Percentiles rank a stretch among this genome's conserved stretches.
Evolutionary conservation across 2,329 filamentous ascomycete species (phyloP).

Genomic region (Stachybotrys elegans): DNA sequence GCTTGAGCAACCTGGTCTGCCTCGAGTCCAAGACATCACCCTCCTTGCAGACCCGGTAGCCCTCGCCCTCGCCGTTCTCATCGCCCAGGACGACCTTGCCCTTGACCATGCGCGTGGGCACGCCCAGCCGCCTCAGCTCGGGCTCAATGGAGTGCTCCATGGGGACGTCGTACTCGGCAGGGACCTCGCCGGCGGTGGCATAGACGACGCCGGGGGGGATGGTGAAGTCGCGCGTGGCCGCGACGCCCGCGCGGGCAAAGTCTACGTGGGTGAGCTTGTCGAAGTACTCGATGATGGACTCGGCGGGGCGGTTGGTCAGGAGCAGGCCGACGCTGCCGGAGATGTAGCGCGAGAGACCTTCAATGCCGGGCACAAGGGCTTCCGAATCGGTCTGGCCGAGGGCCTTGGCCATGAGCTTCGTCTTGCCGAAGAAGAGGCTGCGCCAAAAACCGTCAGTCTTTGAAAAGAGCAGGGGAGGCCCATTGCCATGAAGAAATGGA

Average conservation of each 20-base stretch:
- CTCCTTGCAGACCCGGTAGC: conserved; percentile 78
- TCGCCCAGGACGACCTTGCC: conserved; percentile 74
- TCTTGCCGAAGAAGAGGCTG: conserved; percentile 98
- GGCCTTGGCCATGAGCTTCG: conserved; percentile 96
- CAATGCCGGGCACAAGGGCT: conserved; percentile 74
- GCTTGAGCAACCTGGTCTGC: conserved; percentile 89
- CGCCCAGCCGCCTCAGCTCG: conserved; percentile 79
- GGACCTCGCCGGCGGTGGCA: conserved; percentile 73
- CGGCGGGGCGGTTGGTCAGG: conserved; percentile 74
- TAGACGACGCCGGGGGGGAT: conserved; percentile 82
- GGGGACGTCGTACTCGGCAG: conserved; percentile 76
- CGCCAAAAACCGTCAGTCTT: conserved; percentile 6
- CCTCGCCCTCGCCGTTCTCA: conserved; percentile 46
- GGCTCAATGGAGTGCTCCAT: conserved; percentile 87
- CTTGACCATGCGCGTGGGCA: conserved; percentile 84
- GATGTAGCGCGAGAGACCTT: conserved; percentile 64
- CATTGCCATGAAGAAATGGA: conserved; percentile 3
- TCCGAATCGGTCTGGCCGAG: conserved; percentile 74
- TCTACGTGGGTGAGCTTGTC: conserved; percentile 68
- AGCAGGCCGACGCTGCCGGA: conserved; percentile 82
- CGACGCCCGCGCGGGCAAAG: conserved; percentile 82
- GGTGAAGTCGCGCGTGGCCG: conserved; percentile 68
- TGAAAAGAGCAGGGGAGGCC: not conserved
- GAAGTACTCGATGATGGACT: conserved; percentile 69
- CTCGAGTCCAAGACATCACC: conserved; percentile 82